Evolutionary conservation across 1,284 basidiomycete species (phyloP).

Genomic region (Cryptococcus sp.): DNA sequence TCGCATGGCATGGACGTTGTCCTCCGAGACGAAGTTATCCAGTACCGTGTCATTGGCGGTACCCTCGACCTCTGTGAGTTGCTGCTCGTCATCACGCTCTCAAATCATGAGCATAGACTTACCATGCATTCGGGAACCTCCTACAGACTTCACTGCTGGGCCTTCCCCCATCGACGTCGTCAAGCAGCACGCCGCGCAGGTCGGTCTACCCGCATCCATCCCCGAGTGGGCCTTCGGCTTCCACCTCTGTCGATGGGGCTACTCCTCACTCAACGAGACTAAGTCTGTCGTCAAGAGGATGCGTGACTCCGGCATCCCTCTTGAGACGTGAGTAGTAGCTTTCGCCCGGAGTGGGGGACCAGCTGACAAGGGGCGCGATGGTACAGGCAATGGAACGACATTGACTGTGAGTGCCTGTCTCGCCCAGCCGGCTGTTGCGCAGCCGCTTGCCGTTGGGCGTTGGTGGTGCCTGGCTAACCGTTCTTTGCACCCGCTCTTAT

Average conservation of each 20-base stretch:
- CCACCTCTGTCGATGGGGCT: constrained; percentile 49
- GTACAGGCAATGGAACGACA: constrained; percentile 28
- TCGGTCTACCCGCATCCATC: constrained; percentile 32
- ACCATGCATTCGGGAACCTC: background rate
- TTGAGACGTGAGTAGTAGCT: constrained; percentile 22
- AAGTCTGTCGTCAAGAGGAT: constrained; percentile 32
- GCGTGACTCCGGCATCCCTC: constrained; percentile 31
- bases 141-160: constrained; percentile 61
- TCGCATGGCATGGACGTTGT: constrained; percentile 39
- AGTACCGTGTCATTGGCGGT: constrained; percentile 32
- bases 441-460: too few relatives aligned
- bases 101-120: background rate
- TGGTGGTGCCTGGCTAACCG: too few relatives aligned
- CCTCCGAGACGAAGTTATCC: constrained; percentile 22
- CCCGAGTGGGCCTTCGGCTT: constrained; percentile 45
- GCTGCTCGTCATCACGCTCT: background rate
- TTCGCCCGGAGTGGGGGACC: background rate
- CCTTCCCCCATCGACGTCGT: constrained; percentile 62
- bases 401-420: constrained; percentile 53
- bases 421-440: too few relatives aligned
- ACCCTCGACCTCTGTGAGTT: constrained; percentile 30
- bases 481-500: too few relatives aligned
- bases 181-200: constrained; percentile 59
- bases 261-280: constrained; percentile 27
- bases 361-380: background rate